These are phyloP conservation scores for Cenchrus purpureus DNA, from an alignment of 176 grass and related monocot species.

Conservation along the genomic window DNA sequence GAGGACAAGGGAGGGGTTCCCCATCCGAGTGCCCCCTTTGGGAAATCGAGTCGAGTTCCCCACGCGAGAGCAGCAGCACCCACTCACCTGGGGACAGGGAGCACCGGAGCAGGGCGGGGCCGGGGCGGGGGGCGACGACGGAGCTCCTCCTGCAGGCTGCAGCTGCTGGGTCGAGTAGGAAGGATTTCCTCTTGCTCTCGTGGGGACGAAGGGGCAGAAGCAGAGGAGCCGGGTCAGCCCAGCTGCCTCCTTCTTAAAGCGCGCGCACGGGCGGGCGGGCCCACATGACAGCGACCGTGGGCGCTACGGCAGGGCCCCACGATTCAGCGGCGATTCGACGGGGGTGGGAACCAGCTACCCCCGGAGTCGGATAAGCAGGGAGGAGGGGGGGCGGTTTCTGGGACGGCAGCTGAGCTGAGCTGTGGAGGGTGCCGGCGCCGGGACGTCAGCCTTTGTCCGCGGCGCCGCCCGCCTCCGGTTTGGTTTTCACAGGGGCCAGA, in stretches of 20 bases:
- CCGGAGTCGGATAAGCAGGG: background rate
- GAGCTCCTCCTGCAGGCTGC: background rate
- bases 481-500: background rate
- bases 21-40: too few relatives aligned
- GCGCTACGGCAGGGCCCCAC: too few relatives aligned
- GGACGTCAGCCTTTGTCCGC: background rate
- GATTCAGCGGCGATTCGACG: background rate
- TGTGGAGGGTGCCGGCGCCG: background rate
- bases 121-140: background rate
- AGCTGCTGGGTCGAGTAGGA: background rate
- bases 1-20: background rate
- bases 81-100: constrained; percentile 3
- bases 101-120: background rate
- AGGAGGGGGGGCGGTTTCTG: too few relatives aligned
- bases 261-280: background rate
- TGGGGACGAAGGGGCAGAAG: background rate
- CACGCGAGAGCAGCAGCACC: background rate
- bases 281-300: background rate
- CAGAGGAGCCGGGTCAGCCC: background rate
- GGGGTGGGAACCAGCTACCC: background rate
- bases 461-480: background rate
- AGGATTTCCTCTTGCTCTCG: background rate
- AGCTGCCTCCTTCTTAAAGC: background rate
- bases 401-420: background rate
- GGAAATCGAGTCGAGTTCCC: background rate